These are phyloP conservation scores for Coccomyxa sp. DNA, from an alignment of 139 green algal genomes.

Conservation along the genomic window DNA sequence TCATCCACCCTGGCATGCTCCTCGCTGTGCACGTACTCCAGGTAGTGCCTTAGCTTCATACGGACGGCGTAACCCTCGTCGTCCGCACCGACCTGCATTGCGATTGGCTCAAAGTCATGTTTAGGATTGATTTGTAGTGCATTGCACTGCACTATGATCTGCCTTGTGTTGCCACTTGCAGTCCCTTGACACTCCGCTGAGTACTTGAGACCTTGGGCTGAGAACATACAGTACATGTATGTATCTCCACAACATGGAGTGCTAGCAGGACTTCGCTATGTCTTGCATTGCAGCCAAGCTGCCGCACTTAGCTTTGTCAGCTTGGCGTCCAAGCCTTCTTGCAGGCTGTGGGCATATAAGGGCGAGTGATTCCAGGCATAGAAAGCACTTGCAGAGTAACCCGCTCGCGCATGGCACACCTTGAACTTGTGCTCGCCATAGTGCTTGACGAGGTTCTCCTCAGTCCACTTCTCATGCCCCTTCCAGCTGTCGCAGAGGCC, in stretches of 20 bases:
- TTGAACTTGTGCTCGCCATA: conserved; percentile 80
- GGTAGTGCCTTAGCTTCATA: conserved; percentile 70
- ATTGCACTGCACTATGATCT: neutral
- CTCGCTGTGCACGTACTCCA: conserved; percentile 54
- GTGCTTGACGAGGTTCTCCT: conserved; percentile 31
- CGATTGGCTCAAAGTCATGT: neutral
- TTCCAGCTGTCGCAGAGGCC: conserved; percentile 59
- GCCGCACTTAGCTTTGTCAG: too few relatives aligned
- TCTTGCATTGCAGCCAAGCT: too few relatives aligned
- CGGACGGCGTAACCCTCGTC: conserved; percentile 90
- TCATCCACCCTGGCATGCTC: conserved; percentile 54
- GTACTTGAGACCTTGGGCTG: too few relatives aligned
- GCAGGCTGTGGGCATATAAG: too few relatives aligned
- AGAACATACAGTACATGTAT: too few relatives aligned
- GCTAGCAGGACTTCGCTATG: too few relatives aligned
- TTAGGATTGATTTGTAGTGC: neutral
- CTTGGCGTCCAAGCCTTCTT: too few relatives aligned
- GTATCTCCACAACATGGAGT: too few relatives aligned
- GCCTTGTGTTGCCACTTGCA: too few relatives aligned
- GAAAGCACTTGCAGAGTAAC: too few relatives aligned
- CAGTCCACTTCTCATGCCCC: conserved; percentile 38
- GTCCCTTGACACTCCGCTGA: too few relatives aligned
- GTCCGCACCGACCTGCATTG: conserved; percentile 75
- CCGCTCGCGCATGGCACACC: conserved; percentile 24
- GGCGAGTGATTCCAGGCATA: too few relatives aligned